A percentile compares a stretch with the other conserved stretches of the same genome.
phyloP scores from a whole-genome alignment of 2,329 filamentous ascomycete genomes.

The Apiospora kogelbergensis region DNA sequence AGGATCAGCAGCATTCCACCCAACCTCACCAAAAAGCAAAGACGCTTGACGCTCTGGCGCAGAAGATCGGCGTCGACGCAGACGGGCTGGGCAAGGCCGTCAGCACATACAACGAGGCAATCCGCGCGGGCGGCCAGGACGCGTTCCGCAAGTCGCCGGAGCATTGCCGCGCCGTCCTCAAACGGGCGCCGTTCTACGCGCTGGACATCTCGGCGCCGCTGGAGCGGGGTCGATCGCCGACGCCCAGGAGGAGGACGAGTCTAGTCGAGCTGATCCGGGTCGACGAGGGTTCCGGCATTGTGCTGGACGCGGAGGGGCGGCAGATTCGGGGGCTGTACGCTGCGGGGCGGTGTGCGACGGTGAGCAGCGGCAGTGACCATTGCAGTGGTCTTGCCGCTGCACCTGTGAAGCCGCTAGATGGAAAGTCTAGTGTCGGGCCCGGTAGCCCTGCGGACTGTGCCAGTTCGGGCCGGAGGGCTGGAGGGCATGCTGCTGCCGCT shows the following conservation, averaged over 20 bases:
- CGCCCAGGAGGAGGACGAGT: neutral
- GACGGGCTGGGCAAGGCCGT: neutral
- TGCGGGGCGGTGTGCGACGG: neutral
- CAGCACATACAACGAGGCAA: neutral
- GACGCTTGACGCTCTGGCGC: neutral
- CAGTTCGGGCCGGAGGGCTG: neutral
- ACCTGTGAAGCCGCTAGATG: neutral
- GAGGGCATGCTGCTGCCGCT: neutral
- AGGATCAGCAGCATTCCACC: neutral
- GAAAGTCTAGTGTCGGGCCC: neutral
- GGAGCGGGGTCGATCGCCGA: neutral
- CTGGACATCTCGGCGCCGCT: neutral
- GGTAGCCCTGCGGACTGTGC: neutral
- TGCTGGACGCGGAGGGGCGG: neutral
- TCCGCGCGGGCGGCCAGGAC: neutral
- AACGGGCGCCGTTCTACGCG: neutral
- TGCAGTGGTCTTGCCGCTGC: neutral
- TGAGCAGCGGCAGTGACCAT: neutral
- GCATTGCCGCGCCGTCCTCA: neutral
- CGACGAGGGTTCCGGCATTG: neutral
- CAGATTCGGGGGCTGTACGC: neutral
- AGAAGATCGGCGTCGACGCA: neutral
- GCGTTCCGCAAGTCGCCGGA: neutral
- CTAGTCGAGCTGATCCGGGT: neutral
- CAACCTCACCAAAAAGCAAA: neutral